These are phyloP conservation scores for Phytopythium montanum DNA, from an alignment of 352 stramenopile genomes.

Conservation along the genomic window DNA sequence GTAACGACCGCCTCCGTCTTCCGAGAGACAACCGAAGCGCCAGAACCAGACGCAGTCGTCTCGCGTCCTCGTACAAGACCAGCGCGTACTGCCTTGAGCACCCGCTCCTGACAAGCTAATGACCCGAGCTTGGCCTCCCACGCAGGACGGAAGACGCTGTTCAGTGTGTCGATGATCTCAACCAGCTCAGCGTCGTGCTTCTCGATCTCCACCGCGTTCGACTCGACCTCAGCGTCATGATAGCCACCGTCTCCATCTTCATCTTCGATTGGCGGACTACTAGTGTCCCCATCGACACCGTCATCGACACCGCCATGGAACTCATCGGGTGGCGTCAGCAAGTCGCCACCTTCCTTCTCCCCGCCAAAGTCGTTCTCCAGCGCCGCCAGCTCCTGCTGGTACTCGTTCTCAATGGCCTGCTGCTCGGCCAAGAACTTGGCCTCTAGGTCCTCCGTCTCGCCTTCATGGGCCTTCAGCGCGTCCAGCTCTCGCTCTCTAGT, in stretches of 20 bases:
- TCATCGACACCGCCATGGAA: neutral
- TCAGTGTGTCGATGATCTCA: conserved; percentile 34
- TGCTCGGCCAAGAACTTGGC: conserved; percentile 42
- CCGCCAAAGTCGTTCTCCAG: conserved; percentile 50
- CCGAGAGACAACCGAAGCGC: neutral
- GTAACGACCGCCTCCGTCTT: neutral
- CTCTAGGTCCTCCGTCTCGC: conserved; percentile 29
- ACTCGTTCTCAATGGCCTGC: conserved; percentile 49
- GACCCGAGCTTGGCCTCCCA: conserved; percentile 24
- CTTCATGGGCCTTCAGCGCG: conserved; percentile 9
- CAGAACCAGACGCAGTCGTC: neutral
- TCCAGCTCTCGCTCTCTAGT: conserved; percentile 19
- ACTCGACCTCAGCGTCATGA: neutral
- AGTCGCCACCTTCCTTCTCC: conserved; percentile 20
- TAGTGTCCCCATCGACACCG: conserved; percentile 11
- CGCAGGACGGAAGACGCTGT: conserved; percentile 23
- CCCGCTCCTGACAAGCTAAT: conserved; percentile 22
- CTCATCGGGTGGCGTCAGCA: conserved; percentile 15
- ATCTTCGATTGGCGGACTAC: neutral
- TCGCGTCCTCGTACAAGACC: neutral
- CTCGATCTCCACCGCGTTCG: neutral
- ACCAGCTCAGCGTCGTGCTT: conserved; percentile 5
- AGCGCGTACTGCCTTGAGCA: conserved; percentile 20
- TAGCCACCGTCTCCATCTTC: neutral
- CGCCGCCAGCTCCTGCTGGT: conserved; percentile 37